Evolutionary conservation across 768 basidiomycete genomes (phyloP).

Genomic region (Podaxis sp.): DNA sequence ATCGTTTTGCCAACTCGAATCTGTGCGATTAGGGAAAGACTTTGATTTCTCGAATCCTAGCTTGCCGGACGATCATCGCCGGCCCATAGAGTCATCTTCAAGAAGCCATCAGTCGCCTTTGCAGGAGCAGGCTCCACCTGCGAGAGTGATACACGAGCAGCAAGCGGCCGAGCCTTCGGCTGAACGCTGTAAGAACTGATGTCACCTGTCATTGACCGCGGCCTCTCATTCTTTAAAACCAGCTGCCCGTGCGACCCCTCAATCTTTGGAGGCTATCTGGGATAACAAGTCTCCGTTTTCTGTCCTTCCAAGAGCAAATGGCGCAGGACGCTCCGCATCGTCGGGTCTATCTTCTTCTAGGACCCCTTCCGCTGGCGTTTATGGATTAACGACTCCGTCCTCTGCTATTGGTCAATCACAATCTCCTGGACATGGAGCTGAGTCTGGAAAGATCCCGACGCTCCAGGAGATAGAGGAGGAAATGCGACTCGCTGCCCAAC

Average conservation of each 20-base stretch:
- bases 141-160: constrained; percentile 17
- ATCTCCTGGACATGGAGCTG: constrained; percentile 30
- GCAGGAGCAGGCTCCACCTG: constrained; percentile 25
- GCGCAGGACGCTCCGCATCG: constrained; percentile 37
- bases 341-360: constrained; percentile 15
- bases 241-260: constrained; percentile 39
- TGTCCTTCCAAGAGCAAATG: constrained; percentile 57
- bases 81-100: constrained; percentile 21
- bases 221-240: constrained; percentile 17
- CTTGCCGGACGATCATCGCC: constrained; percentile 28
- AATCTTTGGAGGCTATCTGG: constrained; percentile 76
- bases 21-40: constrained; percentile 66
- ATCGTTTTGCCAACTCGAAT: constrained; percentile 12
- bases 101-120: constrained; percentile 20
- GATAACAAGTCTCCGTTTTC: constrained; percentile 79
- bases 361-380: constrained; percentile 27
- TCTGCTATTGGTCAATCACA: constrained; percentile 30
- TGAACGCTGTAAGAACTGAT: constrained; percentile 5
- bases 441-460: constrained; percentile 47
- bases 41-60: constrained; percentile 76
- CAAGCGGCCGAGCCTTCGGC: constrained; percentile 1
- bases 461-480: constrained; percentile 84
- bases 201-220: not conserved
- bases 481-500: constrained; percentile 66
- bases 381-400: constrained; percentile 29